phyloP scores from a whole-genome alignment of 2,329 filamentous ascomycete species.

The Ophiostoma australiae region DNA sequence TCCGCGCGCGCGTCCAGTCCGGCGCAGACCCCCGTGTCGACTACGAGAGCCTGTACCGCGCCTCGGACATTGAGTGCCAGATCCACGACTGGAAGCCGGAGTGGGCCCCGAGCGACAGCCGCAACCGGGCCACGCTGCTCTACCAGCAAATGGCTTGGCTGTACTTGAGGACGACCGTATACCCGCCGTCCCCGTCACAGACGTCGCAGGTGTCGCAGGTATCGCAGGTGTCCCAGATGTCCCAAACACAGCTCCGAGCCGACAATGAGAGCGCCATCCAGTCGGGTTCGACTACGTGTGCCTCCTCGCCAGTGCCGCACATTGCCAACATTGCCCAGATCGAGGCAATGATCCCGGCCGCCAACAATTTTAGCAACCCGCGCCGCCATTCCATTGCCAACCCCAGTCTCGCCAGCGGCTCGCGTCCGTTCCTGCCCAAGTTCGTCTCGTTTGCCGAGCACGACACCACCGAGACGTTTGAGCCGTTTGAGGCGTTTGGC shows the following conservation, averaged over 20 bases:
- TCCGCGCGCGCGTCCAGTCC: conserved; percentile 61
- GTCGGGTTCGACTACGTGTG: conserved; percentile 34
- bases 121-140: conserved; percentile 51
- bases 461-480: background rate
- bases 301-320: conserved; percentile 33
- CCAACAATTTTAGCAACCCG: conserved; percentile 16
- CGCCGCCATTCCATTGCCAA: conserved; percentile 31
- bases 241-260: background rate
- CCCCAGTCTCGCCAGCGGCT: conserved; percentile 23
- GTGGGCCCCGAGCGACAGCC: conserved; percentile 54
- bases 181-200: conserved; percentile 42
- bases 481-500: background rate
- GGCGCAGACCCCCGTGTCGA: conserved; percentile 64
- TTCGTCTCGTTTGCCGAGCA: conserved; percentile 10
- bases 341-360: conserved; percentile 14
- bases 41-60: conserved; percentile 66
- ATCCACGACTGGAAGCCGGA: conserved; percentile 69
- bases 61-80: conserved; percentile 68
- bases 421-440: conserved; percentile 15
- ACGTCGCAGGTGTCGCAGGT: conserved; percentile 6
- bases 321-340: conserved; percentile 20
- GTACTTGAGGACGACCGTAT: conserved; percentile 58
- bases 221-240: conserved; percentile 7
- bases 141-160: conserved; percentile 65
- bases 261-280: conserved; percentile 31